These are phyloP conservation scores for Citrullus amarus DNA, from an alignment of 306 rosid species.

Conservation along the genomic window DNA sequence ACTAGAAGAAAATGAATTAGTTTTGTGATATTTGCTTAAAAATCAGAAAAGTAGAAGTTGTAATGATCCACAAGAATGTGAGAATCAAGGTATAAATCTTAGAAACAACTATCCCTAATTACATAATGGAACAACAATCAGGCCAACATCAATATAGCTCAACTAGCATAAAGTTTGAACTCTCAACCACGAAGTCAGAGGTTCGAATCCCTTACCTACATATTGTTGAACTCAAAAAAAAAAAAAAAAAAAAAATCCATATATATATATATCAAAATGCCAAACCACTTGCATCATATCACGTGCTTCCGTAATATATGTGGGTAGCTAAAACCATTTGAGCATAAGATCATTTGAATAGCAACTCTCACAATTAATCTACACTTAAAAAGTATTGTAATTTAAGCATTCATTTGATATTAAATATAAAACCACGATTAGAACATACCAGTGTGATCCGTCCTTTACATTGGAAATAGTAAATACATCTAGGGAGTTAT, in stretches of 20 bases:
- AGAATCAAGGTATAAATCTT: background rate
- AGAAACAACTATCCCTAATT: background rate
- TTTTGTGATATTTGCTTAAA: background rate
- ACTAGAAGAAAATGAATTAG: constrained; percentile 2
- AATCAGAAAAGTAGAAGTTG: background rate
- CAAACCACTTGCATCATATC: too few relatives aligned
- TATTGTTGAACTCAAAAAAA: too few relatives aligned
- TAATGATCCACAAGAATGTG: background rate
- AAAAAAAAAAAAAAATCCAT: too few relatives aligned
- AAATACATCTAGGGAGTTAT: constrained; percentile 48
- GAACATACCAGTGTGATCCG: constrained; percentile 35
- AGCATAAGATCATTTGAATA: background rate
- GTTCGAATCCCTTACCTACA: too few relatives aligned
- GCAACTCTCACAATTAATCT: background rate
- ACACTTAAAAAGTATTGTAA: background rate
- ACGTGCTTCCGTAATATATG: too few relatives aligned
- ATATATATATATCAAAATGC: too few relatives aligned
- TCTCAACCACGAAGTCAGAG: too few relatives aligned
- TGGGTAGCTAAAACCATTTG: background rate
- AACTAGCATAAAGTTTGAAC: too few relatives aligned
- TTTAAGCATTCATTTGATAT: background rate
- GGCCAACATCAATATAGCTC: too few relatives aligned
- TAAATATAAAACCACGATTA: background rate
- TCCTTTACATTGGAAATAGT: constrained; percentile 39
- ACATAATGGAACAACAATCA: too few relatives aligned